Conservation (phyloP, 108 stramenopile species). For the Fragilaria radians region DNA sequence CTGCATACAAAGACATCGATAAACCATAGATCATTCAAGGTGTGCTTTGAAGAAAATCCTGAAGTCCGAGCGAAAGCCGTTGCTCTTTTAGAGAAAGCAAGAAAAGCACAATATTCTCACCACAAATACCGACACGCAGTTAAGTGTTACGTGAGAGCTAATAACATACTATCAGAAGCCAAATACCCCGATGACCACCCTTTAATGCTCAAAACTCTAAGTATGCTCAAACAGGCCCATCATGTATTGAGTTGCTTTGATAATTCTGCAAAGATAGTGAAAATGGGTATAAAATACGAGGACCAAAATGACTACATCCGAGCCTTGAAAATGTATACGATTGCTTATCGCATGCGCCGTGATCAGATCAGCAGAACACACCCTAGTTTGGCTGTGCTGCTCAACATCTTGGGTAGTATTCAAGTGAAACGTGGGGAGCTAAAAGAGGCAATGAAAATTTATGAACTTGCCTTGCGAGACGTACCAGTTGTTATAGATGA, state of each 20-base stretch:
- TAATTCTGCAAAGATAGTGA: slow-evolving; percentile 74
- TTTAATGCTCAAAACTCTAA: slow-evolving; percentile 33
- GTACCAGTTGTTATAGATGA: too few species aligned
- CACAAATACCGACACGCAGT: slow-evolving; percentile 73
- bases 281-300: slow-evolving; percentile 77
- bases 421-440: slow-evolving; percentile 72
- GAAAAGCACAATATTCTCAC: slow-evolving; percentile 40
- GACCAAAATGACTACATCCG: slow-evolving; percentile 46
- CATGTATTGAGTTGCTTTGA: slow-evolving; percentile 51
- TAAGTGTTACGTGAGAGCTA: slow-evolving; percentile 58
- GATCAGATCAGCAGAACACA: slow-evolving; percentile 63
- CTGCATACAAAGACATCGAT: too few species aligned
- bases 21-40: too few species aligned
- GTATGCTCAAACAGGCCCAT: slow-evolving; percentile 56
- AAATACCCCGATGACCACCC: slow-evolving; percentile 55
- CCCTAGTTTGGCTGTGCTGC: slow-evolving; percentile 59
- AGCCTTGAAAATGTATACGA: slow-evolving; percentile 80
- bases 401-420: slow-evolving; percentile 80
- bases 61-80: slow-evolving; percentile 24
- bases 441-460: slow-evolving; percentile 74
- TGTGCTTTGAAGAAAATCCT: slow-evolving; percentile 38
- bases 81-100: slow-evolving; percentile 46
- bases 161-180: slow-evolving; percentile 41
- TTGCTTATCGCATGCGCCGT: slow-evolving; percentile 78
- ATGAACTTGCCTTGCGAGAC: slow-evolving; percentile 59